phyloP scores from a whole-genome alignment of 345 rosid species.

The Conringia planisiliqua region DNA sequence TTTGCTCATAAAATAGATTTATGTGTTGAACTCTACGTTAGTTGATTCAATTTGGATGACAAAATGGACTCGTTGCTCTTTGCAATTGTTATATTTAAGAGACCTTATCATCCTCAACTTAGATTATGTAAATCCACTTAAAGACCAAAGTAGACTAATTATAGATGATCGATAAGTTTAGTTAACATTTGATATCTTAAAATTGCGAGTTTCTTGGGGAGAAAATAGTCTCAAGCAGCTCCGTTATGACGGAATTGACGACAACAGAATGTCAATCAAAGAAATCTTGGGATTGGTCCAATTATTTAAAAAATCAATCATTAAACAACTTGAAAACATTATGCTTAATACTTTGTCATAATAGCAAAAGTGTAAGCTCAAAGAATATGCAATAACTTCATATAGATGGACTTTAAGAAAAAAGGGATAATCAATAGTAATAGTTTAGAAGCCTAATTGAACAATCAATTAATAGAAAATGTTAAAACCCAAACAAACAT shows the following conservation, averaged over 20 bases:
- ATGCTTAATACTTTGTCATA: conserved; percentile 5
- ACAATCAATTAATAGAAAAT: neutral
- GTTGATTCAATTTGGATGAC: neutral
- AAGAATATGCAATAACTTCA: neutral
- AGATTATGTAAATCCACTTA: neutral
- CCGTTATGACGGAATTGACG: neutral
- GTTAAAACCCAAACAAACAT: too few relatives aligned
- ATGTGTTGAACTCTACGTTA: neutral
- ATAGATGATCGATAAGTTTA: neutral
- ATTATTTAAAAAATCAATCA: neutral
- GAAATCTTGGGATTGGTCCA: neutral
- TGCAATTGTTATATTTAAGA: neutral
- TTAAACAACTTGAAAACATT: neutral
- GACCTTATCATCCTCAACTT: neutral
- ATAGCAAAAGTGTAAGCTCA: conserved; percentile 18
- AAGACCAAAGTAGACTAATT: neutral
- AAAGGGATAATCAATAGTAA: neutral
- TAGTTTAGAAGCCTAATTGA: neutral
- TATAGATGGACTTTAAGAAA: neutral
- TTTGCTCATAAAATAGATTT: neutral
- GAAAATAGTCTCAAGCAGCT: conserved; percentile 1
- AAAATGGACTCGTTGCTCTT: neutral
- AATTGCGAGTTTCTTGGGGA: neutral
- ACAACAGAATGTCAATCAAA: neutral
- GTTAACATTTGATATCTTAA: neutral